Percentiles rank a stretch among this genome's conserved stretches.
Evolutionary conservation across 1,139 yeast genomes (phyloP).

Genomic region (Saccharomycopsis crataegensis): DNA sequence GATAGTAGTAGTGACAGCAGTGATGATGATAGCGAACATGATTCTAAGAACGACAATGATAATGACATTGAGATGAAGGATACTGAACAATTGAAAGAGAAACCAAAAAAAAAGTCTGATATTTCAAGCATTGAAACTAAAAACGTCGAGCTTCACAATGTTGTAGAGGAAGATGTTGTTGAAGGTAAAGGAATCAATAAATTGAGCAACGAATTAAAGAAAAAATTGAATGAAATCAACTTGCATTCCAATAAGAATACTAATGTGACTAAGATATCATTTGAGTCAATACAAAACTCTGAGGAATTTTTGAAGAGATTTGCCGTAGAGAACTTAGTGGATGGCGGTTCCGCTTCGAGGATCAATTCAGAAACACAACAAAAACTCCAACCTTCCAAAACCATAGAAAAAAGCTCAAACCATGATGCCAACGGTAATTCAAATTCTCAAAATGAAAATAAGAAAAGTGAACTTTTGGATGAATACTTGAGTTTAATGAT

Average conservation of each 20-base stretch:
- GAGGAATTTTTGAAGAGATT: not conserved
- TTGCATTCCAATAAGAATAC: not conserved
- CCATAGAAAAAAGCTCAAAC: not conserved
- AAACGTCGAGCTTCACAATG: not conserved
- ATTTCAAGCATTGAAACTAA: not conserved
- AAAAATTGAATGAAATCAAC: not conserved
- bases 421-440: conserved; percentile 21
- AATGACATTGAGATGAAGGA: conserved; percentile 3
- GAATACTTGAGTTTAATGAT: conserved; percentile 53
- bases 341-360: not conserved
- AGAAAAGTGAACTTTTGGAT: conserved; percentile 36
- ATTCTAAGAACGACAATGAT: not conserved
- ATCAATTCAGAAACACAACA: no score
- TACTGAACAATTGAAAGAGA: not conserved
- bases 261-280: not conserved
- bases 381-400: not conserved
- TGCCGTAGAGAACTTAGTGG: not conserved
- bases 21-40: conserved; percentile 6
- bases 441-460: conserved; percentile 27
- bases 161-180: not conserved
- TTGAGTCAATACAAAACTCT: not conserved
- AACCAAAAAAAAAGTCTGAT: not conserved
- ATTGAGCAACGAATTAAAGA: not conserved
- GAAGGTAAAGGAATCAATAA: not conserved
- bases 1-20: conserved; percentile 1